A percentile compares a stretch with the other conserved stretches of the same genome.
Conservation (phyloP, 148 eudicot species). For the Drosera capensis region DNA sequence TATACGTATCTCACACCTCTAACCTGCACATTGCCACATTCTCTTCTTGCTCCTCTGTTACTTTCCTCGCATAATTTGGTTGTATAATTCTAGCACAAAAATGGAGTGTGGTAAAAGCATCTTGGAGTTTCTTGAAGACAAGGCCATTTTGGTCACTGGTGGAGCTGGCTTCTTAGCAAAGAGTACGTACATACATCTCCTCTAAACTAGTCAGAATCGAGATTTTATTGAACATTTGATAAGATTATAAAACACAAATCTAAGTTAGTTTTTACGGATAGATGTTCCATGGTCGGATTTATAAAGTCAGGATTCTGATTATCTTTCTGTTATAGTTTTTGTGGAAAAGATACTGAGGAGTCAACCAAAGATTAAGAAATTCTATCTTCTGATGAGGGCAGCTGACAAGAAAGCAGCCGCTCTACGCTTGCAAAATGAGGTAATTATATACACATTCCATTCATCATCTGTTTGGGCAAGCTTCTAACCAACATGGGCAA, state of each 20-base stretch:
- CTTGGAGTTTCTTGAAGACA: constrained; percentile 30
- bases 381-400: constrained; percentile 67
- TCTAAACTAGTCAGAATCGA: neutral
- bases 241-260: neutral
- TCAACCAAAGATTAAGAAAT: constrained; percentile 71
- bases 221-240: too few relatives aligned
- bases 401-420: constrained; percentile 33
- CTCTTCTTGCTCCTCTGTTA: neutral
- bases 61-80: neutral
- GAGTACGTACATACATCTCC: constrained; percentile 14
- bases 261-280: too few relatives aligned
- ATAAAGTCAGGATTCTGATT: too few relatives aligned
- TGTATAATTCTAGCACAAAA: neutral
- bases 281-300: too few relatives aligned
- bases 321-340: constrained; percentile 26
- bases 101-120: constrained; percentile 39
- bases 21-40: too few relatives aligned
- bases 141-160: constrained; percentile 47
- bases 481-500: too few relatives aligned
- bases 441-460: constrained; percentile 1
- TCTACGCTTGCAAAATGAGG: constrained; percentile 57
- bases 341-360: constrained; percentile 60
- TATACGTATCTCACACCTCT: too few relatives aligned
- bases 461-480: neutral
- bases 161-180: constrained; percentile 61